These are phyloP conservation scores for Tulasnella sp. DNA, from an alignment of 768 basidiomycete genomes.

Conservation along the genomic window DNA sequence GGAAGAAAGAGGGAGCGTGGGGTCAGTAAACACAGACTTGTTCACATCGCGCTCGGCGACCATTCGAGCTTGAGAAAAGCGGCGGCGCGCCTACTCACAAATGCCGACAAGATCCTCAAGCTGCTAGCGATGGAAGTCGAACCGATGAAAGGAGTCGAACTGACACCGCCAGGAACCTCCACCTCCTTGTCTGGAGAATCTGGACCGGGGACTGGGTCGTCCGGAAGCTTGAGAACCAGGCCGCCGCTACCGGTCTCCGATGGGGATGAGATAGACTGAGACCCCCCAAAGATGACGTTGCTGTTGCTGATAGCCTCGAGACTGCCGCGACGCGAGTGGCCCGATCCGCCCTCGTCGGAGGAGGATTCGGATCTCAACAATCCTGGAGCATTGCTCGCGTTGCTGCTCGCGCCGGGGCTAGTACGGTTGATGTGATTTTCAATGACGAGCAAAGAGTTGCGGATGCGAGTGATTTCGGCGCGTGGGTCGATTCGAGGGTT, in stretches of 20 bases:
- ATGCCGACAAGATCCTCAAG: constrained; percentile 16
- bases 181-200: neutral
- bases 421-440: constrained; percentile 27
- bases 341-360: neutral
- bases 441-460: constrained; percentile 55
- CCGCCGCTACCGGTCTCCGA: neutral
- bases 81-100: neutral
- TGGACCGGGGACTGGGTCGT: constrained; percentile 41
- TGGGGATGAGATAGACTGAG: neutral
- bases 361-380: neutral
- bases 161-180: neutral
- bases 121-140: constrained; percentile 65
- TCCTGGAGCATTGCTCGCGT: neutral
- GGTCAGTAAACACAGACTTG: too few relatives aligned
- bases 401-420: neutral
- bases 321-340: neutral
- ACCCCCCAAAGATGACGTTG: neutral
- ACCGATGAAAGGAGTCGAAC: constrained; percentile 45
- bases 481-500: constrained; percentile 37
- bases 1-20: neutral
- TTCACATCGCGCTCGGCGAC: neutral
- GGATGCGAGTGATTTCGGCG: constrained; percentile 53
- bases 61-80: neutral
- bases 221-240: neutral
- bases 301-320: neutral